Evolutionary conservation across 805 yeast species (phyloP).

Genomic region (Candida maesae): DNA sequence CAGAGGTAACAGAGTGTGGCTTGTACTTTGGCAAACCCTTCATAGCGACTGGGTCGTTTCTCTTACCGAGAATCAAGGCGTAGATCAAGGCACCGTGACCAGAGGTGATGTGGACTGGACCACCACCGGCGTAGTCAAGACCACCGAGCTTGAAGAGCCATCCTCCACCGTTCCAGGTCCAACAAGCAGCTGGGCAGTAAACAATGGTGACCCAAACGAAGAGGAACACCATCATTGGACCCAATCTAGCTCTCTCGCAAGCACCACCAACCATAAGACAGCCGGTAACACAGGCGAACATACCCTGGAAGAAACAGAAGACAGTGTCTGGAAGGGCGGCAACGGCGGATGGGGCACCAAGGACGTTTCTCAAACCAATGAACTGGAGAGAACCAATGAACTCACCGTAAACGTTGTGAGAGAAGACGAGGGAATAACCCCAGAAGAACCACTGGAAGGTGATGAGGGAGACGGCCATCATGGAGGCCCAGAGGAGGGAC

Average conservation of each 20-base stretch:
- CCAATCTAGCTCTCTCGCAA: constrained; percentile 92
- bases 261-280: constrained; percentile 97
- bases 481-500: constrained; percentile 88
- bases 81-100: constrained; percentile 95
- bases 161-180: constrained; percentile 96
- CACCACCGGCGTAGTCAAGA: constrained; percentile 97
- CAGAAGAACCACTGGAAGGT: constrained; percentile 97
- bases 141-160: constrained; percentile 85
- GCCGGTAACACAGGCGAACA: constrained; percentile 94
- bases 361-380: constrained; percentile 75
- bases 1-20: constrained; percentile 89
- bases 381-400: constrained; percentile 80
- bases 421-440: constrained; percentile 91
- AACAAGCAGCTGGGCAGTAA: constrained; percentile 92
- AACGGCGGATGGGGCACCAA: constrained; percentile 74
- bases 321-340: constrained; percentile 81
- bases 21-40: constrained; percentile 79
- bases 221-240: constrained; percentile 93
- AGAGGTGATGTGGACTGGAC: constrained; percentile 93
- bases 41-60: constrained; percentile 60
- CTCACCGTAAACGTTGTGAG: constrained; percentile 55
- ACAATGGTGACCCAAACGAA: constrained; percentile 95
- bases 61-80: constrained; percentile 87
- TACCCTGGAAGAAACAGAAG: constrained; percentile 89
- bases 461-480: constrained; percentile 81